Evolutionary conservation across 768 basidiomycete genomes (phyloP), one percentile per base, ranked within the genome.

Genomic region (Phlebiopsis flavidoalba): DNA sequence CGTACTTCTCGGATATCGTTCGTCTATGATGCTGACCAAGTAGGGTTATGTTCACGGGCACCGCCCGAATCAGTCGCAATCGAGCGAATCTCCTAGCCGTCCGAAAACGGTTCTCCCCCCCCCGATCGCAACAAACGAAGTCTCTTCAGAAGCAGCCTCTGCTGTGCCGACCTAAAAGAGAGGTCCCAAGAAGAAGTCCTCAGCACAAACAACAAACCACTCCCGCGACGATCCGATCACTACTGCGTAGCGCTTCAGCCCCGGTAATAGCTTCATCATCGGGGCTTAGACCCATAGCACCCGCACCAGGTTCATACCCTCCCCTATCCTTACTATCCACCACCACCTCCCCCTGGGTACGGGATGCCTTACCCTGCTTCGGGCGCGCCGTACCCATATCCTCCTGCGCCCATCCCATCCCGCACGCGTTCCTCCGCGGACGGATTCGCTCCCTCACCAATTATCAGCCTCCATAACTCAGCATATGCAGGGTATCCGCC

Each of bases 311-410:
- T 33, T 21, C 46, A 3, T 46, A 31, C 52, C 57, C 51, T 33
- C 51, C 53, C 54, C 8, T 68, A 24, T 66, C 74, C 76, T 8
- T 79, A 75, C 65, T 79, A 77, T 60, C 66, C 75, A 66, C 72
- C 74, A 11, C 69, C 72, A 11, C 26, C 26, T 31, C 26, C 26
- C 26, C 73, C 77, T 0, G 46, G 56, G 3, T 48, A 57, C 19
- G 56, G 56, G 75, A 72, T 62, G 57, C 68, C n/a, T 65, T 74
- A 61, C 67, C 73, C 14, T n/a, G n/a, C n/a, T 33, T 67, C 67
- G 5, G 70, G 68, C 52, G 64, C 69, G 0, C 68, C 67, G 48
- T 68, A 69, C 50, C 59, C 68, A 5, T 70, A 71, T 46, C 48
- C 67, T 5, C 52, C 60, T 21, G 36, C 26, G 21, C 14, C 48